Conservation (phyloP, 1,284 basidiomycete species). For the Sanghuangporus baumii region DNA sequence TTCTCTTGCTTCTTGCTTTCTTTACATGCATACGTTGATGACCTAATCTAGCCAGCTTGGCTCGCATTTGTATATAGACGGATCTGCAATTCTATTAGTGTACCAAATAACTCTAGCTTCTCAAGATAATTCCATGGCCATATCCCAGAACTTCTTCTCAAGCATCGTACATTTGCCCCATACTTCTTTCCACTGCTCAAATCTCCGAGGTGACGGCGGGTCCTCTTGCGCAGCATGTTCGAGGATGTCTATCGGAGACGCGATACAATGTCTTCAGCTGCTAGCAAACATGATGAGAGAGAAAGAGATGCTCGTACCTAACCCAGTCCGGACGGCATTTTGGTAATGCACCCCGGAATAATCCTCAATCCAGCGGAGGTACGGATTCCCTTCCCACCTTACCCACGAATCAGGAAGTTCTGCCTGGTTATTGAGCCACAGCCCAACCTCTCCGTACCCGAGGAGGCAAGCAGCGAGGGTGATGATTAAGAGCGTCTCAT, state of each 20-base stretch:
- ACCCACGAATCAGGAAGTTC: conserved; percentile 46
- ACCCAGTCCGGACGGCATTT: conserved; percentile 60
- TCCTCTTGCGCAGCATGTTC: conserved; percentile 57
- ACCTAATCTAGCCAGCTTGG: not conserved
- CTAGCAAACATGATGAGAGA: not conserved
- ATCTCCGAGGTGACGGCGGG: conserved; percentile 56
- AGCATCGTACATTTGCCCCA: conserved; percentile 78
- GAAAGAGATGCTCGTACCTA: conserved; percentile 44
- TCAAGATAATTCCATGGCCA: conserved; percentile 49
- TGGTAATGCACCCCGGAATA: conserved; percentile 74
- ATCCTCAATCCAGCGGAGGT: conserved; percentile 78
- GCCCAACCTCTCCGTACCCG: conserved; percentile 92
- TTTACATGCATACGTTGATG: not conserved
- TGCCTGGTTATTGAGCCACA: conserved; percentile 66
- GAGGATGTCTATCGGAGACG: conserved; percentile 43
- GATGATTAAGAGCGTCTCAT: conserved; percentile 69
- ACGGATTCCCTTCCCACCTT: conserved; percentile 62
- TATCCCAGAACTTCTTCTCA: conserved; percentile 90
- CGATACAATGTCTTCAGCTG: not conserved
- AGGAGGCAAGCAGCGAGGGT: conserved; percentile 84
- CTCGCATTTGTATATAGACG: not conserved
- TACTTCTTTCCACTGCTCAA: conserved; percentile 64
- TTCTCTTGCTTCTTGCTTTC: not conserved
- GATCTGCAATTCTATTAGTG: not conserved
- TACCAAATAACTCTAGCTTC: not conserved